Base-by-base conservation (phyloP, 805 yeast genomes). In the Candida methanosorbosa region DNA sequence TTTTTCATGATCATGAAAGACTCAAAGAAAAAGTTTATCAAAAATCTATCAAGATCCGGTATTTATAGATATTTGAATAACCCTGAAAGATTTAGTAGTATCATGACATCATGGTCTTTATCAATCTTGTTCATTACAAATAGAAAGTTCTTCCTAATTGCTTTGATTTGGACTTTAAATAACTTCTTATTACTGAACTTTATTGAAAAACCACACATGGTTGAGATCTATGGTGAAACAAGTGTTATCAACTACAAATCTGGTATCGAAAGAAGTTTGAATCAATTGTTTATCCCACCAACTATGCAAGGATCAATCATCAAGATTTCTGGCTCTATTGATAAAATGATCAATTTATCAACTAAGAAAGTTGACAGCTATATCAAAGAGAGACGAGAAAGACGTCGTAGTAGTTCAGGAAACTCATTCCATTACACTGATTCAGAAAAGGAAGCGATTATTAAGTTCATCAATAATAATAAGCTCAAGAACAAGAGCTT, bases 31-130 rank as follows among this genome's bases (percentile, higher is more conserved):
- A 37, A 36, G 18, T 41, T 33, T 31, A 30, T 42, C 18, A 38
- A 35, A 12, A 37, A 31, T 25, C 63, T 83, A 44, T 76, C 88
- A 0, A 79, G 79, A 42, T 81, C 83, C 23, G 94, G 94, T 33
- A 82, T 83, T 27, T 83, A 83, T 52, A 72, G 90, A 44, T 83
- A 81, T 54, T 66, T 83, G 50, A 83, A 83, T 52, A 81, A 83
- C 49, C 94, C 94, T 9, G 94, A 83, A 52, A 79, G 85, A 43
- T 57, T 83, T 13, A 67, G 81, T 38, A 90, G 94, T 11, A 75
- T 78, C 36, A 75, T 86, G 42, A 90, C 90, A 13, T 70, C 81
- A 26, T 81, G 86, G 85, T 92, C 90, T 18, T 47, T 68, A 5
- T 75, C 77, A 1, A 59, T 80, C 24, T 65, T 83, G 37, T 70